phyloP scores from a whole-genome alignment of 2,329 filamentous ascomycete species.

The Immersiporthe knoxdaviesiana region DNA sequence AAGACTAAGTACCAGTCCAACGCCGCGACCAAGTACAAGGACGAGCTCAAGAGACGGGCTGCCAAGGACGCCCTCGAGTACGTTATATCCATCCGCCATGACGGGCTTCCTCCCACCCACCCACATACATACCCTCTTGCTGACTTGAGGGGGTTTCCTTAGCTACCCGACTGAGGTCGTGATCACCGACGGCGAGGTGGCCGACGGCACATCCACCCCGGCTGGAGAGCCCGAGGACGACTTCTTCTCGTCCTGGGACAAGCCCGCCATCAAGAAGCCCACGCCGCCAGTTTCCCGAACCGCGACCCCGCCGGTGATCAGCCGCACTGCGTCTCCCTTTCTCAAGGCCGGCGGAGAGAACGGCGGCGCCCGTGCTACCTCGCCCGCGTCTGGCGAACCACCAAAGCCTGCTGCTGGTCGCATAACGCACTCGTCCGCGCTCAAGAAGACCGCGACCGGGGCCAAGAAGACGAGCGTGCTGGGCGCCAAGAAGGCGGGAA shows the following conservation, averaged over 20 bases:
- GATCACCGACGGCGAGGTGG: slow-evolving; percentile 72
- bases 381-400: slow-evolving; percentile 66
- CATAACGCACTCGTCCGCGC: slow-evolving; percentile 76
- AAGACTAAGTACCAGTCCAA: slow-evolving; percentile 97
- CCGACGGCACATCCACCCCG: slow-evolving; percentile 74
- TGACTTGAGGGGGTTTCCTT: slow-evolving; percentile 32
- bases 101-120: slow-evolving; percentile 4
- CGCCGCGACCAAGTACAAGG: slow-evolving; percentile 96
- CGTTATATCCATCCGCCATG: slow-evolving; percentile 39
- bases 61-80: slow-evolving; percentile 84
- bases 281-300: slow-evolving; percentile 92
- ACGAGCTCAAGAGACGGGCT: slow-evolving; percentile 86
- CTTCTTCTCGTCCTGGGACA: slow-evolving; percentile 99
- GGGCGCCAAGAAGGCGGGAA: slow-evolving; percentile 76
- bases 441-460: slow-evolving; percentile 73
- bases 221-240: slow-evolving; percentile 83
- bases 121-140: slow-evolving; percentile 11
- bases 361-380: slow-evolving; percentile 75
- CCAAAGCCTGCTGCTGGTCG: slow-evolving; percentile 63
- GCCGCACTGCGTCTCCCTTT: slow-evolving; percentile 88
- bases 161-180: slow-evolving; percentile 86
- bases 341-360: slow-evolving; percentile 71
- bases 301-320: slow-evolving; percentile 78
- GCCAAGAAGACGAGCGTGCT: slow-evolving; percentile 85
- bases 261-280: slow-evolving; percentile 93